These are phyloP conservation scores for Discostella stelligeroides DNA, from an alignment of 108 stramenopile genomes.

Conservation along the genomic window DNA sequence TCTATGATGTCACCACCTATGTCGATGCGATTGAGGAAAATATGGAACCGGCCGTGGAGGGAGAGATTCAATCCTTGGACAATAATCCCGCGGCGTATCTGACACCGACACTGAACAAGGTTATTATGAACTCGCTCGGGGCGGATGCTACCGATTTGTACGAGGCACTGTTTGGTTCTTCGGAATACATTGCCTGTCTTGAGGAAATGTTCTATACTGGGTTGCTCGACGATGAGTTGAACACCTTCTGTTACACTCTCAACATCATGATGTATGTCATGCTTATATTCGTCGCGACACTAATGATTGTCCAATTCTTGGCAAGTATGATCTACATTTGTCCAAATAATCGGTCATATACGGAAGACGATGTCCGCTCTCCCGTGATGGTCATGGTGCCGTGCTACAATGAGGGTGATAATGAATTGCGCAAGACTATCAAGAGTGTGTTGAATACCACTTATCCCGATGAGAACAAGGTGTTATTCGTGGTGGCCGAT, in stretches of 20 bases:
- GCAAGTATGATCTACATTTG: constrained; percentile 47
- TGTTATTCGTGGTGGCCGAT: constrained; percentile 61
- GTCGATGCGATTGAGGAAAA: constrained; percentile 45
- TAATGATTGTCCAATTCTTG: constrained; percentile 47
- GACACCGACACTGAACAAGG: constrained; percentile 36
- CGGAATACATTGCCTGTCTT: constrained; percentile 44
- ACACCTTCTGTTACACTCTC: constrained; percentile 41
- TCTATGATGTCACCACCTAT: constrained; percentile 53
- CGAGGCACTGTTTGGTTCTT: constrained; percentile 33
- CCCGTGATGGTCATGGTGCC: constrained; percentile 64
- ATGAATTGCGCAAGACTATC: constrained; percentile 64
- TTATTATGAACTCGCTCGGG: constrained; percentile 42
- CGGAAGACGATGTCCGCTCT: constrained; percentile 36
- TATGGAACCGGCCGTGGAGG: constrained; percentile 13
- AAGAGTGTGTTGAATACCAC: constrained; percentile 53
- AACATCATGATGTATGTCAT: constrained; percentile 49
- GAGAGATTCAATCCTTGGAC: constrained; percentile 7
- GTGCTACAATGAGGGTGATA: constrained; percentile 68
- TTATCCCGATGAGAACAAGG: constrained; percentile 65
- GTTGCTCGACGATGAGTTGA: constrained; percentile 28
- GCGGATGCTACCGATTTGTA: constrained; percentile 46
- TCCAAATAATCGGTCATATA: constrained; percentile 30
- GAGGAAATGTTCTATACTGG: constrained; percentile 51
- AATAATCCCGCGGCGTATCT: constrained; percentile 37
- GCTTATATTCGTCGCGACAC: constrained; percentile 46